Evolutionary conservation across 2,329 filamentous ascomycete genomes (phyloP).

Genomic region (Pyricularia pennisetigena): DNA sequence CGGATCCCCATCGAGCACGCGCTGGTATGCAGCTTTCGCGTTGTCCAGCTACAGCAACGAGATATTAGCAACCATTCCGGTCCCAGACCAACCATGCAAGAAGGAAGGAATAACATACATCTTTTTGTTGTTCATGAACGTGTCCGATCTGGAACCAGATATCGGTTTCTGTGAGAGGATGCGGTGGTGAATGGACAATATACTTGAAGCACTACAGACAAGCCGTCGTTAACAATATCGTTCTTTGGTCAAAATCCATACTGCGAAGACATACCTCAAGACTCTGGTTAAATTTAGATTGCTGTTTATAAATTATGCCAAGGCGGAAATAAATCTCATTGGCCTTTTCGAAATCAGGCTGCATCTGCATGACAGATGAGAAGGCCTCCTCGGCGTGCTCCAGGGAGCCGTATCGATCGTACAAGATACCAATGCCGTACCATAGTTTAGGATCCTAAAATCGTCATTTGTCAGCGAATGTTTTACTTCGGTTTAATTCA

Average conservation of each 20-base stretch:
- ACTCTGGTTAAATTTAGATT: conserved; percentile 86
- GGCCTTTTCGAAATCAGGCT: conserved; percentile 94
- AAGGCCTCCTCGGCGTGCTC: conserved; percentile 98
- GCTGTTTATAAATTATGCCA: conserved; percentile 99
- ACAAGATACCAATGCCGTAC: conserved; percentile 97
- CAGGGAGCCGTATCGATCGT: conserved; percentile 90
- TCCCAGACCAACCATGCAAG: conserved; percentile 2
- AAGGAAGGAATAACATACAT: conserved; percentile 50
- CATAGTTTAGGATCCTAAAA: conserved; percentile 84
- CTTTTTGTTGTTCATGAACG: conserved; percentile 97
- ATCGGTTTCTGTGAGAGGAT: conserved; percentile 89
- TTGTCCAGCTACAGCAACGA: conserved; percentile 62
- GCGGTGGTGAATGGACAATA: conserved; percentile 86
- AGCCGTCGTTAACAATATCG: neutral
- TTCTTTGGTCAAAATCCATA: conserved; percentile 15
- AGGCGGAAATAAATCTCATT: conserved; percentile 98
- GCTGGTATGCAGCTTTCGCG: conserved; percentile 84
- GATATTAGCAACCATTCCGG: conserved; percentile 17
- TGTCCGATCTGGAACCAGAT: conserved; percentile 99
- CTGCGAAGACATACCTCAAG: conserved; percentile 60
- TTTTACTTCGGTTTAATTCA: neutral
- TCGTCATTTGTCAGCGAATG: neutral
- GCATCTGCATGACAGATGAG: conserved; percentile 97
- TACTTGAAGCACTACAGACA: conserved; percentile 82
- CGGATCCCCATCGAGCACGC: conserved; percentile 87